Evolutionary conservation across 257 asterid genomes (phyloP).

Genomic region (Apocynum venetum): DNA sequence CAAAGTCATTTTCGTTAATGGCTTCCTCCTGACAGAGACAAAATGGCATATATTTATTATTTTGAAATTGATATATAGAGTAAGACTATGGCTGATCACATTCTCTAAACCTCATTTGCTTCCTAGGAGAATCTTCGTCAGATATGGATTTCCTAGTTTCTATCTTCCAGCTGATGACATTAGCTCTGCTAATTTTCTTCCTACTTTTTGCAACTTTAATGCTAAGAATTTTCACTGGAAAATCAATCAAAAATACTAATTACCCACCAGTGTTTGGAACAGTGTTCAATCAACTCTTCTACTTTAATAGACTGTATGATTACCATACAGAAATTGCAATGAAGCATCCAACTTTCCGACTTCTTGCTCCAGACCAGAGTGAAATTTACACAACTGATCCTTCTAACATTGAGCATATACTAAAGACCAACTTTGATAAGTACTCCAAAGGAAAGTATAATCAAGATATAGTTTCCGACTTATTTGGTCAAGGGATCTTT

Average conservation of each 20-base stretch:
- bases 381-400: conserved; percentile 55
- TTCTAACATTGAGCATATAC: conserved; percentile 49
- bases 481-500: conserved; percentile 68
- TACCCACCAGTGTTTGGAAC: conserved; percentile 67
- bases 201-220: conserved; percentile 17
- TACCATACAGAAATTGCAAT: conserved; percentile 38
- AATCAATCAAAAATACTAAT: conserved; percentile 37
- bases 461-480: conserved; percentile 39
- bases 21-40: too few species aligned
- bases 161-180: not conserved
- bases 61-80: not conserved
- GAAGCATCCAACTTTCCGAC: conserved; percentile 37
- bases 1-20: too few species aligned
- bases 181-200: not conserved
- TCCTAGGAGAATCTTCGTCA: not conserved
- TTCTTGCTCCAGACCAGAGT: conserved; percentile 49
- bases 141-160: conserved; percentile 33
- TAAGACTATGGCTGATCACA: too few species aligned
- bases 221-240: conserved; percentile 36
- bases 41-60: too few species aligned
- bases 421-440: conserved; percentile 47
- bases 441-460: conserved; percentile 48
- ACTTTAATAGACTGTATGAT: conserved; percentile 52
- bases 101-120: not conserved
- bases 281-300: conserved; percentile 51